phyloP scores from a whole-genome alignment of 2,329 filamentous ascomycete species.

The Chaetomiaceae sp. region DNA sequence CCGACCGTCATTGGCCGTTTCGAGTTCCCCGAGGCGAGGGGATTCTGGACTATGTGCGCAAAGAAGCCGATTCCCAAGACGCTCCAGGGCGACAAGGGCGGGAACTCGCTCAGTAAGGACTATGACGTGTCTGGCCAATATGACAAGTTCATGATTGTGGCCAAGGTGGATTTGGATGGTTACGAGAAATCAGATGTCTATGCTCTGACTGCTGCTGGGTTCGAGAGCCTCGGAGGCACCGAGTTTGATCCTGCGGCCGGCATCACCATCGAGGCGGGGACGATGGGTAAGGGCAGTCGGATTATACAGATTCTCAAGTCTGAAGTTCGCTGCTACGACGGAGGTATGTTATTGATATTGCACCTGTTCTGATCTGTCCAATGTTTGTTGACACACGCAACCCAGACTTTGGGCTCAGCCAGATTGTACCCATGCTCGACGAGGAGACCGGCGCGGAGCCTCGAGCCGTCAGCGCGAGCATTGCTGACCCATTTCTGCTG shows the following conservation, averaged over 20 bases:
- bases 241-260: conserved; percentile 92
- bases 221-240: conserved; percentile 72
- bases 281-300: conserved; percentile 72
- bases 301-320: conserved; percentile 84
- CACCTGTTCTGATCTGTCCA: not conserved
- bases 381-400: conserved; percentile 18
- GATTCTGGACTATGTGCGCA: conserved; percentile 75
- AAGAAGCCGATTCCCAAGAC: conserved; percentile 63
- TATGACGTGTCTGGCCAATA: conserved; percentile 58
- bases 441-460: conserved; percentile 82
- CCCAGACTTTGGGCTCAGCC: conserved; percentile 77
- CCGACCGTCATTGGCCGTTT: conserved; percentile 67
- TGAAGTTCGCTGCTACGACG: conserved; percentile 87
- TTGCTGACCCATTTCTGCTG: conserved; percentile 80
- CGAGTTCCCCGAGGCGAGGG: conserved; percentile 67
- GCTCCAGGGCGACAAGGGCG: conserved; percentile 47
- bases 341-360: conserved; percentile 54
- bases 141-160: conserved; percentile 79
- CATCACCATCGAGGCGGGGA: conserved; percentile 78
- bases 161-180: conserved; percentile 63
- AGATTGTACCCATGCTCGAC: conserved; percentile 90
- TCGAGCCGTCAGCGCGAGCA: conserved; percentile 72
- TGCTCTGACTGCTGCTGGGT: conserved; percentile 64
- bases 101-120: conserved; percentile 48
- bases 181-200: conserved; percentile 78